Evolutionary conservation across 495 filamentous ascomycete species (phyloP).

Genomic region (Aspergillus haitiensis): DNA sequence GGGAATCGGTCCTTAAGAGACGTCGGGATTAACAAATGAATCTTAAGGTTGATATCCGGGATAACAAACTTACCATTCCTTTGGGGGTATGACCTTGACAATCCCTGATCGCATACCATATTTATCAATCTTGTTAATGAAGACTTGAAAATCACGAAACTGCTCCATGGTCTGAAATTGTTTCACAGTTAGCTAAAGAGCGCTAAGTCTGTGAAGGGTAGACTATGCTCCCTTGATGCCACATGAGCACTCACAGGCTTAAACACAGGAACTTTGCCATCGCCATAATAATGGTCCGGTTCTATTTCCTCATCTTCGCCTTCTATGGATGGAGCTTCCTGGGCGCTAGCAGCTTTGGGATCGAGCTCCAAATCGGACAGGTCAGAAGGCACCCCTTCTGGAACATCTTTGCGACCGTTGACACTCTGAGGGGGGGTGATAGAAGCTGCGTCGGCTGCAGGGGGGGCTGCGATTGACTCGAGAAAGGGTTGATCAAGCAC

Average conservation of each 20-base stretch:
- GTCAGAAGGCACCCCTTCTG: slow-evolving; percentile 46
- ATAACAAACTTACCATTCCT: slow-evolving; percentile 73
- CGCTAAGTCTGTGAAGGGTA: neutral
- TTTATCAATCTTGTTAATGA: slow-evolving; percentile 82
- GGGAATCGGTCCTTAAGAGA: slow-evolving; percentile 60
- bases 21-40: slow-evolving; percentile 2
- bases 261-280: slow-evolving; percentile 88
- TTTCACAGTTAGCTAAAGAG: slow-evolving; percentile 22
- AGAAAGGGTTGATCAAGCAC: slow-evolving; percentile 35
- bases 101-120: slow-evolving; percentile 98
- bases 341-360: slow-evolving; percentile 29
- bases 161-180: slow-evolving; percentile 74
- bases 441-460: slow-evolving; percentile 37
- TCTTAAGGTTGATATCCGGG: neutral
- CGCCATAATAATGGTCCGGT: slow-evolving; percentile 85
- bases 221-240: slow-evolving; percentile 2
- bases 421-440: slow-evolving; percentile 50
- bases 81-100: slow-evolving; percentile 89
- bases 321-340: slow-evolving; percentile 31
- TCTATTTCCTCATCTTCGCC: slow-evolving; percentile 68
- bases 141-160: slow-evolving; percentile 86
- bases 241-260: slow-evolving; percentile 64
- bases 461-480: slow-evolving; percentile 29
- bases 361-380: slow-evolving; percentile 51
- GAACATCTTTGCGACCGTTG: slow-evolving; percentile 45